Evolutionary conservation across 495 filamentous ascomycete species (phyloP).

Genomic region (Rostrohypoxylon terebratum): DNA sequence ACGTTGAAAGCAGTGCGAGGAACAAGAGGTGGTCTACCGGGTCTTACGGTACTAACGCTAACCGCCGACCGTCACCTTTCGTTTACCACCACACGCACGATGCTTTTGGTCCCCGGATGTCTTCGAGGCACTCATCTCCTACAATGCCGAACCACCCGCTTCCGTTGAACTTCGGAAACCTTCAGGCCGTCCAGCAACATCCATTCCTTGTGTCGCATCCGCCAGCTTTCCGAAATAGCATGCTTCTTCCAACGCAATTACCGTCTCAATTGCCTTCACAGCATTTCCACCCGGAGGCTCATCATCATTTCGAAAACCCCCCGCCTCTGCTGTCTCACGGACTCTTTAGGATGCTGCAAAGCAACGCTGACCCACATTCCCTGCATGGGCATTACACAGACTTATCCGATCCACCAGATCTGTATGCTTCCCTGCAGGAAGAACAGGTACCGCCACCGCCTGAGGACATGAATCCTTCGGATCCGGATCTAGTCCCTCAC

Average conservation of each 20-base stretch:
- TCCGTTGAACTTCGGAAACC: slow-evolving; percentile 64
- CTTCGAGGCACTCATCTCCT: slow-evolving; percentile 65
- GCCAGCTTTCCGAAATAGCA: slow-evolving; percentile 59
- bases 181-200: slow-evolving; percentile 65
- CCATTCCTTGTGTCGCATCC: slow-evolving; percentile 63
- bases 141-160: slow-evolving; percentile 65
- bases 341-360: slow-evolving; percentile 74
- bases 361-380: slow-evolving; percentile 72
- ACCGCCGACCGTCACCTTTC: slow-evolving; percentile 66
- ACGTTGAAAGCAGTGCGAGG: slow-evolving; percentile 65
- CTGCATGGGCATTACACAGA: slow-evolving; percentile 72
- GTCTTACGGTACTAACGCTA: slow-evolving; percentile 66
- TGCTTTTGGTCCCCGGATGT: slow-evolving; percentile 60
- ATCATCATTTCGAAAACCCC: slow-evolving; percentile 64
- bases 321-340: slow-evolving; percentile 71
- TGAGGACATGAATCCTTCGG: slow-evolving; percentile 79
- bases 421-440: slow-evolving; percentile 76
- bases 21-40: slow-evolving; percentile 80
- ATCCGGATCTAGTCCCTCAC: slow-evolving; percentile 75
- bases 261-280: slow-evolving; percentile 61
- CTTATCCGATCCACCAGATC: slow-evolving; percentile 75
- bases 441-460: slow-evolving; percentile 74
- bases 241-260: slow-evolving; percentile 57
- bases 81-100: slow-evolving; percentile 65
- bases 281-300: slow-evolving; percentile 58